These are phyloP conservation scores for Ceratocystis harringtonii DNA, from an alignment of 2,329 filamentous ascomycete species.

Conservation along the genomic window DNA sequence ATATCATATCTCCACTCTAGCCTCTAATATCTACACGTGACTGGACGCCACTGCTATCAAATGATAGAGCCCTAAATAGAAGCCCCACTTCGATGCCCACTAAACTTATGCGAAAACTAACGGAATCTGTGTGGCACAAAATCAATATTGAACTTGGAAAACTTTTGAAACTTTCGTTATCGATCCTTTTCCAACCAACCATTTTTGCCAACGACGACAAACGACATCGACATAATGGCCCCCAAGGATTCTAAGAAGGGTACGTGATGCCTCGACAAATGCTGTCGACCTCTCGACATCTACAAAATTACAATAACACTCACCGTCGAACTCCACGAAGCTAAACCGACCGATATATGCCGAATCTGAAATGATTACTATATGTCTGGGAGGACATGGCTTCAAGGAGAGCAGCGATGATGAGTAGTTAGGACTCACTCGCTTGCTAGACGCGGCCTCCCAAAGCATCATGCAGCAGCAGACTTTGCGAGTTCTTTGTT, in stretches of 20 bases:
- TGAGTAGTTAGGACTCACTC: constrained; percentile 2
- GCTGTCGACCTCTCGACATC: constrained; percentile 6
- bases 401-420: background rate
- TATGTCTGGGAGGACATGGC: constrained; percentile 1
- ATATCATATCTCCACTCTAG: too few species aligned
- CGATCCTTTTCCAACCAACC: constrained; percentile 9
- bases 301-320: background rate
- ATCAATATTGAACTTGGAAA: constrained; percentile 12
- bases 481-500: constrained; percentile 58
- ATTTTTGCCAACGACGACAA: constrained; percentile 17
- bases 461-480: constrained; percentile 52
- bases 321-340: constrained; percentile 9
- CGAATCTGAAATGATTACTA: constrained; percentile 17
- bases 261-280: constrained; percentile 26
- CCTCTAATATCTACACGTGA: background rate
- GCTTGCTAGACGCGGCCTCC: constrained; percentile 13
- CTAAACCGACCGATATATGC: constrained; percentile 17
- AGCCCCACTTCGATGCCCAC: constrained; percentile 6
- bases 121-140: constrained; percentile 2
- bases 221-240: constrained; percentile 25
- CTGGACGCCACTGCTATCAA: background rate
- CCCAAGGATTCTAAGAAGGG: constrained; percentile 33
- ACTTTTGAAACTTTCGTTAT: constrained; percentile 6
- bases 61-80: constrained; percentile 12
- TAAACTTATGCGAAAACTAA: constrained; percentile 4